phyloP scores from a whole-genome alignment of 495 filamentous ascomycete species.

The Wilcoxina mikolae region DNA sequence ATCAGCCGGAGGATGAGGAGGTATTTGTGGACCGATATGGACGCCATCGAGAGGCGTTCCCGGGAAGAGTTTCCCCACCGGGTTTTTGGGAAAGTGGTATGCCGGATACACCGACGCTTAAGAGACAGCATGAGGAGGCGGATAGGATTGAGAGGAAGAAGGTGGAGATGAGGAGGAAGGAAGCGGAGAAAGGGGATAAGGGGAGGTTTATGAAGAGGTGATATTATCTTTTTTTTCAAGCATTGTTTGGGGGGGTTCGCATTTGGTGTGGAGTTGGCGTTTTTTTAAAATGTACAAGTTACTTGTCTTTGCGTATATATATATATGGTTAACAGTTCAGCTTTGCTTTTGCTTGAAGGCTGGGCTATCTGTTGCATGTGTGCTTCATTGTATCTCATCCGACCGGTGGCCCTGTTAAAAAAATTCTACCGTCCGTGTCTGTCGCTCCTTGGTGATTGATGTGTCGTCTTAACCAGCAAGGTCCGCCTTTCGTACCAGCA shows the following conservation, averaged over 20 bases:
- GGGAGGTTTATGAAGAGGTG: conserved; percentile 12
- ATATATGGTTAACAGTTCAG: no score
- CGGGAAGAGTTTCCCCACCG: conserved; percentile 54
- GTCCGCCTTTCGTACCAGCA: conserved; percentile 65
- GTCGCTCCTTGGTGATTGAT: neutral
- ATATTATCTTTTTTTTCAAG: no score
- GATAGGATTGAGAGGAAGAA: conserved; percentile 41
- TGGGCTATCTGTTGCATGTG: neutral
- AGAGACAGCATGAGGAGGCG: conserved; percentile 47
- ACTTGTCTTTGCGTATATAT: no score
- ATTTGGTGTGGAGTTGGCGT: no score
- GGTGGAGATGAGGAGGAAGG: conserved; percentile 59
- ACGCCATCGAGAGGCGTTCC: conserved; percentile 60
- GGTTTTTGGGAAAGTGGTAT: conserved; percentile 86
- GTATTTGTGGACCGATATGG: conserved; percentile 57
- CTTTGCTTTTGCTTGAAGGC: neutral
- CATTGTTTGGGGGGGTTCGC: no score
- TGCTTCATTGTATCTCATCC: neutral
- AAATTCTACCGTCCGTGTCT: neutral
- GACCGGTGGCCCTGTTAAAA: neutral
- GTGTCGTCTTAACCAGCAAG: conserved; percentile 41
- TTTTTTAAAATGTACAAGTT: no score
- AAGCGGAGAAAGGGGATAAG: conserved; percentile 40
- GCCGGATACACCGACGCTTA: conserved; percentile 65
- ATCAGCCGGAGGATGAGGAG: conserved; percentile 46